phyloP scores from a whole-genome alignment of 257 asterid species.

The Solanum medicagineum region DNA sequence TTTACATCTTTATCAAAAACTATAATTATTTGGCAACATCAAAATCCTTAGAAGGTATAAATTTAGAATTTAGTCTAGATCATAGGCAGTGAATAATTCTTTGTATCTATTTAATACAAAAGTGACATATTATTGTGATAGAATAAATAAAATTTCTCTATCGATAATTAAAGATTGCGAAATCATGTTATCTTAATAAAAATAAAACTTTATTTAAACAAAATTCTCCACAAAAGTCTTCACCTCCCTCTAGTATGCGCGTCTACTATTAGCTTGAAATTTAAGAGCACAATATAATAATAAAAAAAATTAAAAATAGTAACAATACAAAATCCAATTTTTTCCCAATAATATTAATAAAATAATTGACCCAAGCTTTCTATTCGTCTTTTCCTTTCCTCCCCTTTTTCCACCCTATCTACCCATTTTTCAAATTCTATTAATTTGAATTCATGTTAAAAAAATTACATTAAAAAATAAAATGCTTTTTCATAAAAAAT shows the following conservation, averaged over 20 bases:
- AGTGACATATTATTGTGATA: neutral
- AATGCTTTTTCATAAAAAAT: no score
- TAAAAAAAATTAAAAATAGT: neutral
- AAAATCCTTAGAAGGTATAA: neutral
- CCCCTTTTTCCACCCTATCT: neutral
- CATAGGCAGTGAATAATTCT: neutral
- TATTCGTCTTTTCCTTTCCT: neutral
- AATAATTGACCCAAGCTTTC: neutral
- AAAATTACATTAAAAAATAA: neutral
- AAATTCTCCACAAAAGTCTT: neutral
- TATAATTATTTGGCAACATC: neutral
- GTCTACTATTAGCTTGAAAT: neutral
- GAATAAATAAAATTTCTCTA: neutral
- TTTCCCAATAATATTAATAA: neutral
- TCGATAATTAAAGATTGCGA: neutral
- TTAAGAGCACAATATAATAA: neutral
- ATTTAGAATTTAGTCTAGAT: neutral
- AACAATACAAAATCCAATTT: neutral
- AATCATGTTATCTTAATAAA: neutral
- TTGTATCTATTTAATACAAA: neutral
- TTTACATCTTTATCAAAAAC: neutral
- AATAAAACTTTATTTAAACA: neutral
- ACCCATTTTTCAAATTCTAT: neutral
- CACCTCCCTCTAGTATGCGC: neutral
- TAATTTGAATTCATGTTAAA: neutral